These are phyloP conservation scores for Fusarium proliferatum DNA, from an alignment of 2,329 filamentous ascomycete genomes.

Conservation along the genomic window DNA sequence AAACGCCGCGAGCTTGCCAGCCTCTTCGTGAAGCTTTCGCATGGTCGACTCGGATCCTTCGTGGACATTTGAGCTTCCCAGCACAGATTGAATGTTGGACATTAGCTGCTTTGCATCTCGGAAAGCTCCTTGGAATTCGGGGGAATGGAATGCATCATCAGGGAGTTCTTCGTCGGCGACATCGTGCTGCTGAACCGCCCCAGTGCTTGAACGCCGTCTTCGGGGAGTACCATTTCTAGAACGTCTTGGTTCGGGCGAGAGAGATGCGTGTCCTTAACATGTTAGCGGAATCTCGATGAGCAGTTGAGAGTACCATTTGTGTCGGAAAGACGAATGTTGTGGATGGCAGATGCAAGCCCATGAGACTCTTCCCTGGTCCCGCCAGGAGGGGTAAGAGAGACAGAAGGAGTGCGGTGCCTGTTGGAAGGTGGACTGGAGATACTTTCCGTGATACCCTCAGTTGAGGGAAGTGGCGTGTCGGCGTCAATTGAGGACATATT, in stretches of 20 bases:
- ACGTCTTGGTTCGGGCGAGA: constrained; percentile 13
- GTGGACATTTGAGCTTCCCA: constrained; percentile 52
- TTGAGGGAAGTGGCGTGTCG: background rate
- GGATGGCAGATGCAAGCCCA: background rate
- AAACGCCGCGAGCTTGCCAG: constrained; percentile 50
- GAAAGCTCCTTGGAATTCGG: constrained; percentile 51
- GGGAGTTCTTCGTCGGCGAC: constrained; percentile 50
- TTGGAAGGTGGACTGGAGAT: background rate
- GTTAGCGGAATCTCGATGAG: background rate
- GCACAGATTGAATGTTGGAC: constrained; percentile 43
- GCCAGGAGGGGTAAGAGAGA: constrained; percentile 21
- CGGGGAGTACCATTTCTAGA: background rate
- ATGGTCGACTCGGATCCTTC: constrained; percentile 54
- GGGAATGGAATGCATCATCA: constrained; percentile 50
- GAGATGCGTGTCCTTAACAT: background rate
- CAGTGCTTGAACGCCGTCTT: constrained; percentile 20
- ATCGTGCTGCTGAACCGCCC: constrained; percentile 21
- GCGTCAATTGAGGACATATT: background rate
- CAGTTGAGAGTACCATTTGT: background rate
- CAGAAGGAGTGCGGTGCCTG: constrained; percentile 26
- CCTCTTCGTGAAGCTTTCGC: constrained; percentile 48
- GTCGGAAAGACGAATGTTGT: constrained; percentile 12
- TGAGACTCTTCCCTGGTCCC: background rate
- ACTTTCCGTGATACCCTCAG: background rate
- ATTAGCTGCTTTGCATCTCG: constrained; percentile 49